phyloP scores from a whole-genome alignment of 1,139 yeast species.

The Magnusiomyces magnusii region DNA sequence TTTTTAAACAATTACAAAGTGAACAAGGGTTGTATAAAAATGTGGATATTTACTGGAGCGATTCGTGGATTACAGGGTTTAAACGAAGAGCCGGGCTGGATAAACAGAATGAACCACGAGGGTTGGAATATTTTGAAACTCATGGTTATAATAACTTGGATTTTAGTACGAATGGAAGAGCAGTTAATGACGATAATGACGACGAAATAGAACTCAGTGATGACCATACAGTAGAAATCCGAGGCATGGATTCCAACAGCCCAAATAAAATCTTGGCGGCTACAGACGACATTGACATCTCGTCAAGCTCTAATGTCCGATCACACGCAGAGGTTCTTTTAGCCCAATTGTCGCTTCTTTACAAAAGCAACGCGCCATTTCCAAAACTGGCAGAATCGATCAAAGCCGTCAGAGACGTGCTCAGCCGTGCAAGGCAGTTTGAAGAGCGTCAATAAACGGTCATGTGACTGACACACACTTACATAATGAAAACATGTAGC shows the following conservation, averaged over 20 bases:
- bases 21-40: neutral
- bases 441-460: too few relatives aligned
- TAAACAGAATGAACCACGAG: neutral
- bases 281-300: neutral
- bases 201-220: neutral
- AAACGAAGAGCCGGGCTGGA: neutral
- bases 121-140: too few relatives aligned
- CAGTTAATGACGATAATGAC: too few relatives aligned
- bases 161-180: too few relatives aligned
- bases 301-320: neutral
- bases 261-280: neutral
- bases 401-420: neutral
- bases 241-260: neutral
- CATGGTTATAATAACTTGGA: too few relatives aligned
- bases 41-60: neutral
- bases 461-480: too few relatives aligned
- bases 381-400: neutral
- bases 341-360: neutral
- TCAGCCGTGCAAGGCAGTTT: neutral
- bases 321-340: neutral
- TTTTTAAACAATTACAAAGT: neutral
- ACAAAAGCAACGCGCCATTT: neutral
- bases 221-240: neutral
- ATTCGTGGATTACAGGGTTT: neutral
- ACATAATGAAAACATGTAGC: too few relatives aligned